Base-by-base conservation (phyloP, 495 filamentous ascomycete species). In the Cercophora sp. region DNA sequence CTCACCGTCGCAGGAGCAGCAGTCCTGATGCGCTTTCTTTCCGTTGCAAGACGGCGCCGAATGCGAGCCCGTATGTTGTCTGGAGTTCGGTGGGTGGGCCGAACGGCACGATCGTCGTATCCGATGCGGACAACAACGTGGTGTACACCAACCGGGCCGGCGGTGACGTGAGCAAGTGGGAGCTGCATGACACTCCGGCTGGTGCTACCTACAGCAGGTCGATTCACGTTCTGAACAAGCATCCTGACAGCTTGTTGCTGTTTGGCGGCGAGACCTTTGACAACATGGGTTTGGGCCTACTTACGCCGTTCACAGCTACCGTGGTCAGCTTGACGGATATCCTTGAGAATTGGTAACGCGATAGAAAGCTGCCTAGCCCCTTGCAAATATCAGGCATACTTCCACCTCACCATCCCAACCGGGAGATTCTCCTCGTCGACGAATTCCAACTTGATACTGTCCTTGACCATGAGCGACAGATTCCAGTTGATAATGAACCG, bases 91-190 rank as follows among this genome's bases (percentile, higher is more conserved):
- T 72, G 19, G 81, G 81, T 5, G 79, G 79, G 11, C 57, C 54
- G 15, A 72, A 82, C 50, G 81, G 81, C 8, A 82, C 81, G 0
- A 73, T 81, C 43, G 71, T 85, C 15, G 80, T 80, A 9, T 81
- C 76, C 51, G 67, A 68, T 5, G 76, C 75, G 0, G 73, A 69
- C 4, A 57, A 70, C 26, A 63, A 65, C 5, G 62, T 77, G 18
- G 55, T 87, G 4, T 87, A 82, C 42, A 60, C 81, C 20, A 87
- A 86, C 56, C 66, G 71, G 44, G 69, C 67, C 8, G 65, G 85
- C 15, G 83, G 82, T 5, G 71, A 76, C 35, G 54, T 58, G 4
- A 70, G 68, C 20, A 65, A 75, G 19, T 86, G 84, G 84, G 76
- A 71, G 31, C 74, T 70, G 54, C 64, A 81, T 4, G 34, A 57